Base-by-base conservation (phyloP, 768 basidiomycete species). In the Megacollybia marginata region DNA sequence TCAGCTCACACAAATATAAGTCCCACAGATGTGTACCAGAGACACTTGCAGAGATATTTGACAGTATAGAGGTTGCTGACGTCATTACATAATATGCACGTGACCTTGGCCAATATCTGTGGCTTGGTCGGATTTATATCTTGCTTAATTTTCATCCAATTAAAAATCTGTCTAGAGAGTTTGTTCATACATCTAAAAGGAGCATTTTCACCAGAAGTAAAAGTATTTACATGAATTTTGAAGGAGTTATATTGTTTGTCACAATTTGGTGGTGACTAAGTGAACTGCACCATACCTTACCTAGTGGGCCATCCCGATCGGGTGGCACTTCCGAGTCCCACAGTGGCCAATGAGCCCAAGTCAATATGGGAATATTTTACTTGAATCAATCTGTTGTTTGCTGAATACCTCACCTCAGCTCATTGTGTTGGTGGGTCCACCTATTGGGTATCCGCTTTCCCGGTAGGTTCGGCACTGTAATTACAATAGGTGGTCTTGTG, bases 1-100 rank as follows among this genome's bases (percentile, higher is more conserved):
- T 55, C 31, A 54, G 54, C 44, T 56, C 55, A 44, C 48, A 19
- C 20, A 51, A 55, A 47, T 56, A 55, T 12, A 56, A 52, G 47
- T 51, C 50, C 6, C 50, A 51, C 32, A 20, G 50, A 33, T 34
- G 50, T 28, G 47, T 51, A 31, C 50, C 50, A 38, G 50, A 51
- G 47, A 49, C 20, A 5, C 12, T 51, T 7, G 50, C 50, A 9
- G 7, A 20, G 13, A 12, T 23, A 7, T 49, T 51, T 36, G 50
- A 51, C 47, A n/a, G 18, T 5, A 31, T 52, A 38, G 35, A 12
- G 13, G 15, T 9, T 15, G 28, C 15, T 48, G 13, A 47, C 13
- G 19, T 34, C 13, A 47, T 13, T 47, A 47, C 33, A 34, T 47
- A 31, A 23, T n/a, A n/a, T n/a, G n/a, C n/a, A n/a, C n/a, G n/a